Percentiles rank a stretch among this genome's conserved stretches.
Conservation (phyloP, 83 land plant species). For the Picea mariana region DNA sequence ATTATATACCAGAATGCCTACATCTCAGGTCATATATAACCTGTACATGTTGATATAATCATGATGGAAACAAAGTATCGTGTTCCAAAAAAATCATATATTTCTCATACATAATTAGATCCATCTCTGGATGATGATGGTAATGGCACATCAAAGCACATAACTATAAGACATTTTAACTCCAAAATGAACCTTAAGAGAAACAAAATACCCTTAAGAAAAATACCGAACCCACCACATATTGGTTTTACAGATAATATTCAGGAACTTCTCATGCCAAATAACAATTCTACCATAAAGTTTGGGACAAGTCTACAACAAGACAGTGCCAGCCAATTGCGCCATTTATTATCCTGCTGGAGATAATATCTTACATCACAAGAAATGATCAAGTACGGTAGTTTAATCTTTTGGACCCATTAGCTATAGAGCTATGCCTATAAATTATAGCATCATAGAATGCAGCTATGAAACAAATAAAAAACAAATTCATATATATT, state of each 20-base stretch:
- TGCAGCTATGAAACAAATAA: too few species aligned
- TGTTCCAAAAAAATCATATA: background rate
- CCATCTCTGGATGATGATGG: background rate
- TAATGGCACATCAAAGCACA: too few species aligned
- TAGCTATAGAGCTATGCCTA: slow-evolving; percentile 1
- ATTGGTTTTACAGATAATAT: background rate
- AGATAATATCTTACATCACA: slow-evolving; percentile 8
- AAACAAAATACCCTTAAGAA: background rate
- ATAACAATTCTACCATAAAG: background rate
- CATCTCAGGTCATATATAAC: background rate
- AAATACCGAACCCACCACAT: background rate
- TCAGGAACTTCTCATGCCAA: background rate
- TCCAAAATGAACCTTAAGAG: too few species aligned
- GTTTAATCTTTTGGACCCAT: background rate
- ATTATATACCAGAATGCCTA: background rate
- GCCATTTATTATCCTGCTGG: background rate
- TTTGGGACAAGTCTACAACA: background rate
- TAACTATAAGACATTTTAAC: too few species aligned
- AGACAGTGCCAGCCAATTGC: background rate
- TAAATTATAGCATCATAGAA: background rate
- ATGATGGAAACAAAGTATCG: background rate
- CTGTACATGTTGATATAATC: background rate
- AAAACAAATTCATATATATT: slow-evolving; percentile 12
- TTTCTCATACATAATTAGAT: background rate
- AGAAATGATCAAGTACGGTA: background rate